Evolutionary conservation across 139 green algal genomes (phyloP), one percentile per base, ranked within the genome.

Genomic region (Pseudopediastrum boryanum): DNA sequence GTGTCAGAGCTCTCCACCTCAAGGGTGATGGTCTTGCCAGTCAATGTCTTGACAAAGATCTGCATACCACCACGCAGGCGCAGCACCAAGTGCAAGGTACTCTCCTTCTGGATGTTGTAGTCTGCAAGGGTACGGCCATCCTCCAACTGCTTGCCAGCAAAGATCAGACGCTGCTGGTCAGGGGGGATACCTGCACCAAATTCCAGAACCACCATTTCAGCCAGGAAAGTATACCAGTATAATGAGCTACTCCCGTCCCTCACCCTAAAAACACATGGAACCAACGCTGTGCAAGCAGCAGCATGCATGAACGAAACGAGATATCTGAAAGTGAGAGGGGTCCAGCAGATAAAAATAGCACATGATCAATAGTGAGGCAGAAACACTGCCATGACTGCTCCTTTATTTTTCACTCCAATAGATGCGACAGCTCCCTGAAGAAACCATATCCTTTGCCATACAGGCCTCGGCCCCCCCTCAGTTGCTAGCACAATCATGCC

Each of bases 51-150:
- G 2, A 98, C 91, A 62, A 97, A 97, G 63, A 97, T 97, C 86
- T 97, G 93, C 93, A 94, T 98, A 62, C 87, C 86, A 43, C 88
- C 88, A 21, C 89, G 79, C 46, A 92, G 83, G 43, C 89, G 85
- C 46, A 93, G 85, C 79, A 92, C 88, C 76, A 92, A 71, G 68
- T 92, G 88, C 23, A 92, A 79, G 1, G 90, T 94, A 12, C 80
- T 89, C 85, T 96, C 93, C 88, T 97, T 97, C 91, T 96, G 93
- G 86, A 97, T 97, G 89, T 98, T 97, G 90, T 98, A 97, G 83
- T 97, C 93, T 4, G 93, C 90, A 65, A 98, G 86, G 29, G 93
- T 97, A 75, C 94, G 89, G 76, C 94, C 94, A 71, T 98, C 94
- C 86, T 98, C 94, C 44, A 98, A 87, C 90, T 98, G 94, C 89